Percentiles rank a stretch among this genome's conserved stretches.
These are phyloP conservation scores for Pugionium dolabratum DNA, from an alignment of 345 rosid genomes.

Conservation along the genomic window DNA sequence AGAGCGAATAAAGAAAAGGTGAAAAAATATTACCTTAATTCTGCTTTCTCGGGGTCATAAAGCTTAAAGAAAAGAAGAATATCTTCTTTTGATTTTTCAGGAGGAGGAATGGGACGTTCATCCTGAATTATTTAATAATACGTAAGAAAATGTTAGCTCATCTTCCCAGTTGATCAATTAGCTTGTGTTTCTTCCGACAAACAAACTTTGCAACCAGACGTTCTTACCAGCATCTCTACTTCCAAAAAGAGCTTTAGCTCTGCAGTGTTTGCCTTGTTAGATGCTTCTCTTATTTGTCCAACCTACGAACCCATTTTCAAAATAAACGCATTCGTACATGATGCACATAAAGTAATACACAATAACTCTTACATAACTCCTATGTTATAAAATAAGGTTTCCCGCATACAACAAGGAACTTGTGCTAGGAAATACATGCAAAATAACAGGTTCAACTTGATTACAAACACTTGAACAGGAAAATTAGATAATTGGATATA, in stretches of 20 bases:
- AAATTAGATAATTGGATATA: slow-evolving; percentile 8
- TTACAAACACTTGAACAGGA: slow-evolving; percentile 6
- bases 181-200: slow-evolving; percentile 21
- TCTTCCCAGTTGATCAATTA: slow-evolving; percentile 20
- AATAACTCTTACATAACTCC: not conserved
- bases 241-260: slow-evolving; percentile 90
- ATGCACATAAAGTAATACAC: not conserved
- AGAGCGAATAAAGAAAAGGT: slow-evolving; percentile 4
- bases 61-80: slow-evolving; percentile 69
- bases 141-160: slow-evolving; percentile 8
- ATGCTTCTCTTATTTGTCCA: slow-evolving; percentile 87
- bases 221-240: slow-evolving; percentile 65
- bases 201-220: slow-evolving; percentile 18
- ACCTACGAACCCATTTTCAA: slow-evolving; percentile 53
- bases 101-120: slow-evolving; percentile 61
- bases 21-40: slow-evolving; percentile 56
- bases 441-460: slow-evolving; percentile 8
- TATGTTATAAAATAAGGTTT: not conserved
- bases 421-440: slow-evolving; percentile 1
- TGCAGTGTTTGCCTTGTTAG: slow-evolving; percentile 78
- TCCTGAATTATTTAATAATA: slow-evolving; percentile 53
- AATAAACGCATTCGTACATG: slow-evolving; percentile 6
- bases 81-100: slow-evolving; percentile 78
- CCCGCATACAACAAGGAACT: slow-evolving; percentile 5
- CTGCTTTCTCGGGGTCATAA: slow-evolving; percentile 76